phyloP scores from a whole-genome alignment of 176 grass and related monocot genomes.

The Zea mays region DNA sequence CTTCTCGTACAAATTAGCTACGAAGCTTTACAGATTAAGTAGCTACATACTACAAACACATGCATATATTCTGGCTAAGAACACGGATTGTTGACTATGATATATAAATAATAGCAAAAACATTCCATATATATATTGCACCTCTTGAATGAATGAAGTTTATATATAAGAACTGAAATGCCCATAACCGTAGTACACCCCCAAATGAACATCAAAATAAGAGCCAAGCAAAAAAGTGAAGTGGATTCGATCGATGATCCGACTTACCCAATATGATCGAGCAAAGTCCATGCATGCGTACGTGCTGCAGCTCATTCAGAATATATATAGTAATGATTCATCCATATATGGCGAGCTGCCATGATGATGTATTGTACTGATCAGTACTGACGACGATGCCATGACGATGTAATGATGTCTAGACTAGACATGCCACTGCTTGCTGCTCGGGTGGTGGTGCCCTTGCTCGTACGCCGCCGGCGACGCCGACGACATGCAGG shows the following conservation, averaged over 20 bases:
- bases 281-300: conserved; percentile 1
- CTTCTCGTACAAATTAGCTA: neutral
- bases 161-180: conserved; percentile 38
- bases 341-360: no score
- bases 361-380: no score
- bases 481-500: conserved; percentile 61
- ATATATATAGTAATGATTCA: neutral
- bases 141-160: conserved; percentile 22
- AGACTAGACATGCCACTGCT: conserved; percentile 77
- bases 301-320: neutral
- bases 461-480: conserved; percentile 61
- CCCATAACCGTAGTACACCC: no score
- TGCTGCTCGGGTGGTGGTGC: conserved; percentile 50
- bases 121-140: conserved; percentile 27
- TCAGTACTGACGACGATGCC: no score
- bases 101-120: conserved; percentile 41
- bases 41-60: neutral
- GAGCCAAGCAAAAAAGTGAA: conserved; percentile 30
- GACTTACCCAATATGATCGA: conserved; percentile 36
- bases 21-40: neutral
- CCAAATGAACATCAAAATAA: conserved; percentile 42
- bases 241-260: conserved; percentile 32
- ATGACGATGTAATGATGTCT: no score
- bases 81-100: conserved; percentile 40
- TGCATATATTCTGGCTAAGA: neutral